A percentile compares a stretch with the other conserved stretches of the same genome.
phyloP scores from a whole-genome alignment of 1,284 basidiomycete genomes.

The Ganoderma meredithae region DNA sequence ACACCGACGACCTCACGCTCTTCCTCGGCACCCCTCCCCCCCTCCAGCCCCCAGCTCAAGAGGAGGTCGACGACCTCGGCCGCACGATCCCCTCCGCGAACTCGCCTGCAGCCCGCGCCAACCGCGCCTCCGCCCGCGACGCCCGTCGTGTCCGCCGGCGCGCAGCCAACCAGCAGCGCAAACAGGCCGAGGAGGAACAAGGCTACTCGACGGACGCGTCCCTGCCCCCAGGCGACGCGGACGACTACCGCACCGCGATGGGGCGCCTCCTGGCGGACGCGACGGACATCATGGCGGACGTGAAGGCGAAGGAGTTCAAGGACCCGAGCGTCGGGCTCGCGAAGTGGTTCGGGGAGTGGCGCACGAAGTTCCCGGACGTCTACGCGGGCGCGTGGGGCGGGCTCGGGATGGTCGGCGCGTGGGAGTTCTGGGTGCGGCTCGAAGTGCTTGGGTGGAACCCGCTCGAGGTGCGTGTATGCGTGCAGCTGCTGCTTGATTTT shows the following conservation, averaged over 20 bases:
- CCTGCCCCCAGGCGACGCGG: slow-evolving; percentile 67
- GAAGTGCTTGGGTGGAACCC: slow-evolving; percentile 92
- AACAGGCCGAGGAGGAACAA: slow-evolving; percentile 53
- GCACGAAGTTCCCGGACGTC: slow-evolving; percentile 78
- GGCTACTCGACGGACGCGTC: slow-evolving; percentile 89
- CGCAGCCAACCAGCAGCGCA: slow-evolving; percentile 33
- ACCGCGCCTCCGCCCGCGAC: slow-evolving; percentile 62
- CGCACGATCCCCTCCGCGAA: slow-evolving; percentile 57
- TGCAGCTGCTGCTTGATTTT: background rate
- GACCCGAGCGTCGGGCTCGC: slow-evolving; percentile 81
- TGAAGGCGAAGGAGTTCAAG: slow-evolving; percentile 86
- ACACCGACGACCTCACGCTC: slow-evolving; percentile 82
- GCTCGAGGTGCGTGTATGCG: slow-evolving; percentile 62
- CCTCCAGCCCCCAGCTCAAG: slow-evolving; percentile 47
- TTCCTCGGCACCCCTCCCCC: slow-evolving; percentile 70
- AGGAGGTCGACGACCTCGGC: slow-evolving; percentile 73
- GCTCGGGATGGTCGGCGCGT: slow-evolving; percentile 87
- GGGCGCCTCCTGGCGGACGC: slow-evolving; percentile 60
- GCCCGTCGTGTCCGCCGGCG: slow-evolving; percentile 55
- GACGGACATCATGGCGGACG: slow-evolving; percentile 77
- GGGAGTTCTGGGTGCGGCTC: slow-evolving; percentile 95
- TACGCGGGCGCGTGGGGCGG: slow-evolving; percentile 92
- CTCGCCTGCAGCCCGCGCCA: slow-evolving; percentile 53
- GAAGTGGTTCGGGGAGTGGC: slow-evolving; percentile 83
- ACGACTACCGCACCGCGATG: slow-evolving; percentile 76